These are phyloP conservation scores for Chrysanthemum seticuspe DNA, from an alignment of 129 eudicot species.

Conservation along the genomic window DNA sequence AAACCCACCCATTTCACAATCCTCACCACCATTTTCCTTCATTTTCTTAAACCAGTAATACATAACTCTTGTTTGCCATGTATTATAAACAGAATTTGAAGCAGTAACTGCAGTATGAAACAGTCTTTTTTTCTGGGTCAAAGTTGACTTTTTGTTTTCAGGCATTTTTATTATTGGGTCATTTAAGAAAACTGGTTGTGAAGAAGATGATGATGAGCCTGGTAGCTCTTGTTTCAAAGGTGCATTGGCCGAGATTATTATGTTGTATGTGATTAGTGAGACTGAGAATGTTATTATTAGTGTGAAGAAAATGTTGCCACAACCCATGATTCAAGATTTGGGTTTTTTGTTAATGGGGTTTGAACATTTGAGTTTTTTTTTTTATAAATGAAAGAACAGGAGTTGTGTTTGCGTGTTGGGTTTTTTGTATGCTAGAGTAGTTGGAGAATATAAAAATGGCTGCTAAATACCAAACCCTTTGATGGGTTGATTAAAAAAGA, in stretches of 20 bases:
- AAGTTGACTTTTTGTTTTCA: slow-evolving; percentile 24
- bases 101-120: slow-evolving; percentile 97
- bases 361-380: background rate
- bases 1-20: slow-evolving; percentile 97
- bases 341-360: background rate
- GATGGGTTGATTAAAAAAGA: background rate
- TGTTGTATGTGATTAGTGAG: slow-evolving; percentile 85
- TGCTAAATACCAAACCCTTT: slow-evolving; percentile 16
- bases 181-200: slow-evolving; percentile 25
- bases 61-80: slow-evolving; percentile 97
- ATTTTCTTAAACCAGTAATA: slow-evolving; percentile 93
- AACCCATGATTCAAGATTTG: slow-evolving; percentile 49
- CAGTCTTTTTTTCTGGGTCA: slow-evolving; percentile 47
- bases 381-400: slow-evolving; percentile 6
- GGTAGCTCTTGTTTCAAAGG: slow-evolving; percentile 80
- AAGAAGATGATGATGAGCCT: slow-evolving; percentile 25
- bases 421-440: slow-evolving; percentile 30
- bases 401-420: slow-evolving; percentile 29
- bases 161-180: slow-evolving; percentile 91
- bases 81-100: slow-evolving; percentile 80
- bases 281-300: slow-evolving; percentile 58
- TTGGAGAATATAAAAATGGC: slow-evolving; percentile 41
- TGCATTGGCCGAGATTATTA: slow-evolving; percentile 79
- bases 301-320: slow-evolving; percentile 73
- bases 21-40: slow-evolving; percentile 33